phyloP scores from a whole-genome alignment of 2,329 filamentous ascomycete genomes.

The Didymosphaeria variabile region DNA sequence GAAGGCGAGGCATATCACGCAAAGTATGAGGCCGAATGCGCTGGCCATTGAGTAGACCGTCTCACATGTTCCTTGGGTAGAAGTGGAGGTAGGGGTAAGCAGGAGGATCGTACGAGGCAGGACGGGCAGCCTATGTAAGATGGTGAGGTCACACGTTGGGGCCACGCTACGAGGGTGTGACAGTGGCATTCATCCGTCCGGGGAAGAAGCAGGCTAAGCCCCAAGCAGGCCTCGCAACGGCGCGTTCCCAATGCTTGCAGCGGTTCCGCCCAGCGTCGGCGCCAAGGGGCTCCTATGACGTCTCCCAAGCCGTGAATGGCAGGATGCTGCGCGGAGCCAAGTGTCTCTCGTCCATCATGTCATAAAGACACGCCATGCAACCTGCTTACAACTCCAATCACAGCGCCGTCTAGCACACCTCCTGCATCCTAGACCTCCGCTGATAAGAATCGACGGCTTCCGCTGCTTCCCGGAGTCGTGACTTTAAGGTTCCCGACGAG shows the following conservation, averaged over 20 bases:
- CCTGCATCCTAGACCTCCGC: not conserved
- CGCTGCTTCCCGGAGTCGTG: slow-evolving; percentile 37
- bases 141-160: slow-evolving; percentile 34
- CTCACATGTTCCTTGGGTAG: slow-evolving; percentile 40
- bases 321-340: slow-evolving; percentile 14
- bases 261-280: slow-evolving; percentile 13
- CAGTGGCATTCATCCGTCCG: slow-evolving; percentile 3
- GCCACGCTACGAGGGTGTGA: not conserved
- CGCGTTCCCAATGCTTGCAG: not conserved
- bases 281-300: slow-evolving; percentile 22
- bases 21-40: slow-evolving; percentile 29
- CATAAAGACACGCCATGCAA: slow-evolving; percentile 17
- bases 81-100: slow-evolving; percentile 12
- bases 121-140: not conserved
- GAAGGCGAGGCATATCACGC: slow-evolving; percentile 26
- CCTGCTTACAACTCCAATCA: slow-evolving; percentile 20
- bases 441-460: slow-evolving; percentile 30
- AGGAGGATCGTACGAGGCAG: slow-evolving; percentile 9
- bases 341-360: slow-evolving; percentile 7
- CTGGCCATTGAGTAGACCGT: slow-evolving; percentile 26
- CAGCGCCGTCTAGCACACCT: slow-evolving; percentile 2
- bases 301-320: slow-evolving; percentile 19
- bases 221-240: not conserved
- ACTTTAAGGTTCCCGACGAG: slow-evolving; percentile 20
- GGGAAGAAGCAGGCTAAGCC: not conserved